Evolutionary conservation across 257 asterid genomes (phyloP).

Genomic region (Petunia secreta): DNA sequence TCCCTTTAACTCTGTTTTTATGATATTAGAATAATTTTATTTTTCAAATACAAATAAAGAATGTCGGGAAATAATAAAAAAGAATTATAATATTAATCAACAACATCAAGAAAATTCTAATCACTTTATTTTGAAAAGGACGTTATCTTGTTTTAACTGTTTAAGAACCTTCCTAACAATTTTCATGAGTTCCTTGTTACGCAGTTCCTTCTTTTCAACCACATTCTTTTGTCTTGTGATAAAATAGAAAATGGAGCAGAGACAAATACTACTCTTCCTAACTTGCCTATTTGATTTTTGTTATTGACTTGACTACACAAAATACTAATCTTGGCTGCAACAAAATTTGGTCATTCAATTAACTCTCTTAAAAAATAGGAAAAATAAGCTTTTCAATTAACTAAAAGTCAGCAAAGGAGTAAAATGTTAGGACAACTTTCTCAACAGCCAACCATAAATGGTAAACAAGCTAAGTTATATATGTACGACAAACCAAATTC

Average conservation of each 20-base stretch:
- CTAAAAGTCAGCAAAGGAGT: neutral
- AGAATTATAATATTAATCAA: neutral
- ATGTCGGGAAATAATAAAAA: neutral
- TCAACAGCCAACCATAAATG: neutral
- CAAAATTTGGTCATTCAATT: neutral
- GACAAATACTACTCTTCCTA: neutral
- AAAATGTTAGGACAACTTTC: neutral
- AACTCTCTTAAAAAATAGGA: neutral
- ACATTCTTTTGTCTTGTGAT: constrained; percentile 18
- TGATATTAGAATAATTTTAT: neutral
- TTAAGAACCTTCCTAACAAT: constrained; percentile 24
- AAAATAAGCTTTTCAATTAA: neutral
- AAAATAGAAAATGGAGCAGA: constrained; percentile 10
- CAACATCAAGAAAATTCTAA: neutral
- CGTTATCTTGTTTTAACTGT: neutral
- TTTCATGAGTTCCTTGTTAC: neutral
- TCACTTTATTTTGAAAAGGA: neutral
- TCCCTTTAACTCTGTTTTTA: constrained; percentile 9
- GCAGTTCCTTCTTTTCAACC: neutral
- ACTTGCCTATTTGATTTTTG: constrained; percentile 7
- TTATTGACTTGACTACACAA: constrained; percentile 21
- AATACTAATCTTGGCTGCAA: neutral
- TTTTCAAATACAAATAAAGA: neutral
- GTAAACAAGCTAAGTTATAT: neutral
- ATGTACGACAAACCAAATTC: neutral